A percentile compares a stretch with the other conserved stretches of the same genome.
phyloP scores from a whole-genome alignment of 1,139 yeast genomes.

The Saccharomyces hybrid region DNA sequence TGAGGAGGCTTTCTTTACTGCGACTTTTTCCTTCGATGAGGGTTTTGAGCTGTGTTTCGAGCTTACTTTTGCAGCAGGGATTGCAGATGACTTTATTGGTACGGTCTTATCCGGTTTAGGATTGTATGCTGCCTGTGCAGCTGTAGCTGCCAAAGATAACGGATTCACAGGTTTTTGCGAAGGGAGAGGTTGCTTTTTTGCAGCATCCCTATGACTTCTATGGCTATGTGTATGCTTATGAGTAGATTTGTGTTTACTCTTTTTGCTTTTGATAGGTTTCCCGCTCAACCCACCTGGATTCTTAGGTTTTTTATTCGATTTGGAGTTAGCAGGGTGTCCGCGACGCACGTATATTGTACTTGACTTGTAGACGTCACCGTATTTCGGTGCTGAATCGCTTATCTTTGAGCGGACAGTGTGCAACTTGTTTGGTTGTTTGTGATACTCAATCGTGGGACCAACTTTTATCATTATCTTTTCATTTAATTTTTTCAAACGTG shows the following conservation, averaged over 20 bases:
- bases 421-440: conserved; percentile 82
- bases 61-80: neutral
- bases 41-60: neutral
- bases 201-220: conserved; percentile 4
- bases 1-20: neutral
- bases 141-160: conserved; percentile 29
- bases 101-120: conserved; percentile 18
- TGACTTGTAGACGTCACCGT: conserved; percentile 76
- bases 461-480: conserved; percentile 54
- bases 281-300: neutral
- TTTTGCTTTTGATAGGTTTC: neutral
- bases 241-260: neutral
- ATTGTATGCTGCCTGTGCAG: conserved; percentile 33
- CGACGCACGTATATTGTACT: conserved; percentile 74
- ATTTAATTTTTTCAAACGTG: conserved; percentile 62
- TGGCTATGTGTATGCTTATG: neutral
- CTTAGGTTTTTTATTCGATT: conserved; percentile 65
- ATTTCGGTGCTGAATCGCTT: conserved; percentile 51
- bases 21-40: neutral
- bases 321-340: conserved; percentile 70
- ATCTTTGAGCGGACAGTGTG: conserved; percentile 64
- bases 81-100: conserved; percentile 6
- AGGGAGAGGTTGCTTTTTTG: conserved; percentile 31
- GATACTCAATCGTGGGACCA: conserved; percentile 69
- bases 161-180: conserved; percentile 26